Base-by-base conservation (phyloP, 2,329 filamentous ascomycete genomes). In the Pezicula carpinea region DNA sequence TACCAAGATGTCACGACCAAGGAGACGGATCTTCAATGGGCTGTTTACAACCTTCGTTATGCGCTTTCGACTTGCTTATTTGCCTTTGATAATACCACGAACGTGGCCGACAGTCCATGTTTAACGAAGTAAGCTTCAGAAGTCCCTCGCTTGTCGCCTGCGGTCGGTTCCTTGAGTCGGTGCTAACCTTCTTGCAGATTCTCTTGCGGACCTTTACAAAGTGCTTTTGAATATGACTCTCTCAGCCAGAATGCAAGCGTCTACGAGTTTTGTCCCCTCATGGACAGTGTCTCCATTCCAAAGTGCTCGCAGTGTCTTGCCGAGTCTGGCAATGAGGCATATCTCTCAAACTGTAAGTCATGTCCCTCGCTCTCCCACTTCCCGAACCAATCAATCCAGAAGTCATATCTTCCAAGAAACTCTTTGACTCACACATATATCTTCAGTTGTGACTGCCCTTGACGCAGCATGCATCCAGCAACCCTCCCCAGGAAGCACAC, bases 11-110 rank as follows among this genome's bases (percentile, higher is more conserved):
- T 58, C 5, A 44, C 56, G 5, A 59, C 65, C 15, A 69, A 69
- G 13, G 54, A 72, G 47, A 75, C 78, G 1, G 80, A 85, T 54
- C 63, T 76, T 10, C 68, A 79, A 53, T 74, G 69, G 51, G 65
- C 74, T 43, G 63, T 83, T 14, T 83, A 82, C 53, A 83, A 83
- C 53, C 53, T 82, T 44, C 71, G 80, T 58, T 82, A 73, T 56
- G 69, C 77, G 5, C 53, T 75, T 2, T 75, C 74, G 2, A 73
- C 73, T 55, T 85, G 81, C 56, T 55, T 83, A 1, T 83, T 72
- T 49, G 75, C 74, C 2, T 60, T 64, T 5, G 72, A 73, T 0
- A 63, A 68, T 23, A 73, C 76, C 45, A 55, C 67, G 1, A 53
- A 69, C 10, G 58, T 67, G 10, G 61, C 61, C 2, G 63, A 67